A percentile compares a stretch with the other conserved stretches of the same genome.
phyloP scores from a whole-genome alignment of 768 basidiomycete species.

The Suillus placidus region DNA sequence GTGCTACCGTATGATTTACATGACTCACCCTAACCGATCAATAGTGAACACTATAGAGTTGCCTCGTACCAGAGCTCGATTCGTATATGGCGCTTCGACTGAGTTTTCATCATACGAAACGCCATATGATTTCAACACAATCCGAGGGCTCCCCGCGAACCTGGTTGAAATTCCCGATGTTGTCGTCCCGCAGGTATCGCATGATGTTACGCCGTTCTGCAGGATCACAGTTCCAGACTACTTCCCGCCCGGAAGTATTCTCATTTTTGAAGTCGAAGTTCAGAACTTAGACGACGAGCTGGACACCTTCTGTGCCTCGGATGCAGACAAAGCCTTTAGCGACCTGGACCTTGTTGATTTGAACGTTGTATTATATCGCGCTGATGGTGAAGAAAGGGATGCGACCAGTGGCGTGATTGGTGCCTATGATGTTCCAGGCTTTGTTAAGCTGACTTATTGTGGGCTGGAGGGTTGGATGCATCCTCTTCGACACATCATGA shows the following conservation, averaged over 20 bases:
- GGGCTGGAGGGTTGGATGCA: slow-evolving; percentile 99
- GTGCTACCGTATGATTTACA: slow-evolving; percentile 23
- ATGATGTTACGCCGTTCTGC: slow-evolving; percentile 67
- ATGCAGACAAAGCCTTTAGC: slow-evolving; percentile 71
- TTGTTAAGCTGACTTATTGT: slow-evolving; percentile 83
- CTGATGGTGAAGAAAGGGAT: slow-evolving; percentile 91
- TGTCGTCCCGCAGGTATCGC: slow-evolving; percentile 60
- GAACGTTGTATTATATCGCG: slow-evolving; percentile 83
- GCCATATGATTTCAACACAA: slow-evolving; percentile 48
- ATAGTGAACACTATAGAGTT: slow-evolving; percentile 85
- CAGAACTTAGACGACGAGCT: slow-evolving; percentile 71
- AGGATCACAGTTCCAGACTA: slow-evolving; percentile 83
- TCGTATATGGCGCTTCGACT: slow-evolving; percentile 78
- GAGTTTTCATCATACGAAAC: slow-evolving; percentile 65
- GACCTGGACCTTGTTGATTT: slow-evolving; percentile 83
- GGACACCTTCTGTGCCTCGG: slow-evolving; percentile 72
- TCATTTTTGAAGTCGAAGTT: slow-evolving; percentile 88
- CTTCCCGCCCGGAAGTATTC: slow-evolving; percentile 95
- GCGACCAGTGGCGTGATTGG: slow-evolving; percentile 82
- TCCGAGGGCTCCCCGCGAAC: slow-evolving; percentile 74
- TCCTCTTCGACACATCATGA: slow-evolving; percentile 80
- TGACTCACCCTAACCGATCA: background rate
- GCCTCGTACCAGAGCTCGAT: slow-evolving; percentile 75
- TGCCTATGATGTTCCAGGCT: slow-evolving; percentile 75
- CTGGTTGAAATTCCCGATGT: slow-evolving; percentile 67